A percentile compares a stretch with the other conserved stretches of the same genome.
These are phyloP conservation scores for Kodamaea neixiangensis DNA, from an alignment of 805 yeast genomes.

Conservation along the genomic window DNA sequence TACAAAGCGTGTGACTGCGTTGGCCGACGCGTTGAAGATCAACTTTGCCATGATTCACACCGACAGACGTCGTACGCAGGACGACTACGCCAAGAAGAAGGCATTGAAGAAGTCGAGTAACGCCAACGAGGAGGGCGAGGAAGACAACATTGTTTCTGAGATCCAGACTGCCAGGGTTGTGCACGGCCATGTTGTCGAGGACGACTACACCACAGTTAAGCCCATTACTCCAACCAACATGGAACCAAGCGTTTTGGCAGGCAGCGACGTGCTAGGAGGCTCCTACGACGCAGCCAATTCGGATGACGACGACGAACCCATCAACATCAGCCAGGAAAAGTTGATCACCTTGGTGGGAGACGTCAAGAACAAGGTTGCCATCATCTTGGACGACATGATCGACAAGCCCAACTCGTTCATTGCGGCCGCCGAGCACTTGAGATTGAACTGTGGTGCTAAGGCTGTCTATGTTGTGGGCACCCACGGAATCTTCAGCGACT, in stretches of 20 bases:
- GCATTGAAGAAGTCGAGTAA: conserved; percentile 39
- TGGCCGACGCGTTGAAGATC: conserved; percentile 94
- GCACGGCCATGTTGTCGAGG: conserved; percentile 95
- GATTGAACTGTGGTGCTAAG: conserved; percentile 94
- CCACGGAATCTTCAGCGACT: conserved; percentile 91
- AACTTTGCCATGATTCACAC: conserved; percentile 99
- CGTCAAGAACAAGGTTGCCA: conserved; percentile 88
- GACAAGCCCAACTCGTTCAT: conserved; percentile 93
- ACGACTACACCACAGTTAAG: conserved; percentile 48
- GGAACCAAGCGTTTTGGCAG: conserved; percentile 19
- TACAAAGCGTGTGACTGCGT: conserved; percentile 93
- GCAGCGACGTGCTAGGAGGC: conserved; percentile 72
- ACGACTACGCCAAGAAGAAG: conserved; percentile 45
- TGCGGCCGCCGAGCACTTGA: conserved; percentile 97
- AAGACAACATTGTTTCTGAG: conserved; percentile 70
- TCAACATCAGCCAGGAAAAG: conserved; percentile 66
- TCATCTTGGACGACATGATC: conserved; percentile 94
- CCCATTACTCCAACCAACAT: conserved; percentile 19
- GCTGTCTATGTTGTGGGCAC: conserved; percentile 89
- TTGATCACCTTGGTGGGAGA: conserved; percentile 96
- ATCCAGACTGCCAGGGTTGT: conserved; percentile 95
- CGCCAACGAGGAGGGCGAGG: conserved; percentile 61
- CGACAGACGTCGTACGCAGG: conserved; percentile 89
- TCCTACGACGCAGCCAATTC: conserved; percentile 76
- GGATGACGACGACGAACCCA: conserved; percentile 85